Conservation (phyloP, 768 basidiomycete genomes). For the Kwoniella pini region DNA sequence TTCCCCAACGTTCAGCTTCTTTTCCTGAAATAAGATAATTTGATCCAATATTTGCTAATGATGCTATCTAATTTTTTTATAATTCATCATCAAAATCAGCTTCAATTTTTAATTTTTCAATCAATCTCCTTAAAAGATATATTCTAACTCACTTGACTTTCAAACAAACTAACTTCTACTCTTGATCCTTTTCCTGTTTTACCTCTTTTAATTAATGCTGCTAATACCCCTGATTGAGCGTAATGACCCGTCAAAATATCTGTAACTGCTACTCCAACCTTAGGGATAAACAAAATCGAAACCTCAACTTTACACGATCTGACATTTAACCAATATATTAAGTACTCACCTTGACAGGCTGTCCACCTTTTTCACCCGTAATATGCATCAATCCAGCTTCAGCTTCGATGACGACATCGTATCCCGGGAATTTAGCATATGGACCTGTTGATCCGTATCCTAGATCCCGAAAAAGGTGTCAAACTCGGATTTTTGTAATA, state of each 20-base stretch:
- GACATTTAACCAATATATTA: neutral
- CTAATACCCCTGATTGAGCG: slow-evolving; percentile 89
- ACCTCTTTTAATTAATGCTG: slow-evolving; percentile 75
- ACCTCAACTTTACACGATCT: too few species aligned
- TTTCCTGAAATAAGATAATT: slow-evolving; percentile 85
- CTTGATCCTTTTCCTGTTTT: slow-evolving; percentile 84
- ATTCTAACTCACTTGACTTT: slow-evolving; percentile 73
- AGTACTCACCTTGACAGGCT: slow-evolving; percentile 70
- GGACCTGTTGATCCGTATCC: slow-evolving; percentile 90
- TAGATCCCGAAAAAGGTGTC: slow-evolving; percentile 43
- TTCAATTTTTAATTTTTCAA: too few species aligned
- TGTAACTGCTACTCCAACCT: slow-evolving; percentile 89
- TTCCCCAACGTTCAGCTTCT: slow-evolving; percentile 84
- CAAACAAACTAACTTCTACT: slow-evolving; percentile 92
- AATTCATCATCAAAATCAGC: too few species aligned
- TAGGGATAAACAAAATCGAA: too few species aligned
- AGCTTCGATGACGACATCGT: slow-evolving; percentile 82
- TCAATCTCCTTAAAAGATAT: too few species aligned
- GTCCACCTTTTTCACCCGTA: slow-evolving; percentile 83
- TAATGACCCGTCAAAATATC: slow-evolving; percentile 80
- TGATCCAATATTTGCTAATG: slow-evolving; percentile 86
- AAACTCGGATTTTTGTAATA: neutral
- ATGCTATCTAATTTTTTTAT: slow-evolving; percentile 90
- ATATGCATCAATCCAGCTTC: slow-evolving; percentile 96
- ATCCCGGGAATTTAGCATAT: slow-evolving; percentile 76